Evolutionary conservation across 192 early-diverging fungal species (phyloP), one percentile per base, ranked within the genome.

Genomic region (Coemansia guatemalensis): DNA sequence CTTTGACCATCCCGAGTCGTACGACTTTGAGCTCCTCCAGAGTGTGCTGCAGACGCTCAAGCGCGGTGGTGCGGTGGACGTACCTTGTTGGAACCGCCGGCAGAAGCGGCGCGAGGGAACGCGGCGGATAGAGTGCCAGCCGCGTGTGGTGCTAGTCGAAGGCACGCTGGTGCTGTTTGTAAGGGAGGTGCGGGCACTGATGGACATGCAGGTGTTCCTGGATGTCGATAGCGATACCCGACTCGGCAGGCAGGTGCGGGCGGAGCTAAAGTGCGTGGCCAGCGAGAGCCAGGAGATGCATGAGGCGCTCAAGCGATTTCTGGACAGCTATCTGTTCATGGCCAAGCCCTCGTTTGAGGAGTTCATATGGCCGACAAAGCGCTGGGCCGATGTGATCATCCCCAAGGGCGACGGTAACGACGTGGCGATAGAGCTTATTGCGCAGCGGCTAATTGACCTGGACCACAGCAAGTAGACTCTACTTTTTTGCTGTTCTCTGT

Each of bases 271-370:
- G 44, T 18, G 27, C 32, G 29, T 29, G 25, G 41, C 12, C n/a
- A 27, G 33, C 49, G 58, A 67, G 20, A 49, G 74, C 32, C 64
- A 70, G 59, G 62, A 56, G 47, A 53, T 69, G 57, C 41, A 58
- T 17, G 20, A 14, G 11, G 60, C 72, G 8, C 65, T 93, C 39
- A 85, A 85, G 18, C 54, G 71, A 22, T 83, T 92, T 23, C 65
- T 96, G 27, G 84, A 84, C 24, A 68, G 83, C 41, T 96, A 94
- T 60, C 67, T 93, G 32, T 82, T 81, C 24, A 87, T 88, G 56
- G 89, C 90, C 25, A 96, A 96, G 79, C 92, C 92, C 5, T 78
- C 85, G 58, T 94, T 93, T 68, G 94, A 96, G 60, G 92, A 96
- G 60, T 96, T 92, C 71, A 86, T 96, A 52, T 81, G 85, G 57